phyloP scores from a whole-genome alignment of 2,329 filamentous ascomycete species.

The Colletotrichum tanaceti region DNA sequence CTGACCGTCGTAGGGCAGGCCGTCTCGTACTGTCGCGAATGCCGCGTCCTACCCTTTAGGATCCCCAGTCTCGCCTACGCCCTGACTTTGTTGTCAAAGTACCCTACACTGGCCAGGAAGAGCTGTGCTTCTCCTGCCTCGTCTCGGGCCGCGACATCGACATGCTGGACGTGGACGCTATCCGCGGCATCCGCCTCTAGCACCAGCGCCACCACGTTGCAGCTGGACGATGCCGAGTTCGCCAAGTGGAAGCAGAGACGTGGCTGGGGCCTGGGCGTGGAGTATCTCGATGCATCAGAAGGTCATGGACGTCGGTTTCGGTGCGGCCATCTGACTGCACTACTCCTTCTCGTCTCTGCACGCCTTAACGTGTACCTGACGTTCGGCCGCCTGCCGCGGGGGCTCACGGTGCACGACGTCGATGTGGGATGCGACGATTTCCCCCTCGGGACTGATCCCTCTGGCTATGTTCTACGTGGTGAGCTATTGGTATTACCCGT shows the following conservation, averaged over 20 bases:
- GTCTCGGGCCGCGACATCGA: slow-evolving; percentile 7
- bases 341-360: not conserved
- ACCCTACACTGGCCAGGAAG: slow-evolving; percentile 15
- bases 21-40: slow-evolving; percentile 5
- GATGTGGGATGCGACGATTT: slow-evolving; percentile 10
- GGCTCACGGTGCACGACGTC: slow-evolving; percentile 8
- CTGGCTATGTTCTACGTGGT: not conserved
- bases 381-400: not conserved
- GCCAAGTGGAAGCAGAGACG: not conserved
- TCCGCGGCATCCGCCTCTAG: not conserved
- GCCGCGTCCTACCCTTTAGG: not conserved
- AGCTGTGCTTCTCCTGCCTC: slow-evolving; percentile 16
- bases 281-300: not conserved
- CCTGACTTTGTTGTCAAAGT: slow-evolving; percentile 10
- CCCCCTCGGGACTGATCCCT: slow-evolving; percentile 10
- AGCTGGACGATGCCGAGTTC: not conserved
- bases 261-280: not conserved
- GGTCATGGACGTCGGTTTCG: not conserved
- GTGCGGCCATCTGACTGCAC: not conserved
- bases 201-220: not conserved
- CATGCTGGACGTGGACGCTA: not conserved
- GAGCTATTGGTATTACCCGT: not conserved
- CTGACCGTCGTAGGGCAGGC: not conserved
- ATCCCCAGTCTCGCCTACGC: slow-evolving; percentile 6
- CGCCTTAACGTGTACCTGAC: not conserved